Evolutionary conservation across 495 filamentous ascomycete species (phyloP), one percentile per base, ranked within the genome.

Genomic region (Jackrogersella multiformis): DNA sequence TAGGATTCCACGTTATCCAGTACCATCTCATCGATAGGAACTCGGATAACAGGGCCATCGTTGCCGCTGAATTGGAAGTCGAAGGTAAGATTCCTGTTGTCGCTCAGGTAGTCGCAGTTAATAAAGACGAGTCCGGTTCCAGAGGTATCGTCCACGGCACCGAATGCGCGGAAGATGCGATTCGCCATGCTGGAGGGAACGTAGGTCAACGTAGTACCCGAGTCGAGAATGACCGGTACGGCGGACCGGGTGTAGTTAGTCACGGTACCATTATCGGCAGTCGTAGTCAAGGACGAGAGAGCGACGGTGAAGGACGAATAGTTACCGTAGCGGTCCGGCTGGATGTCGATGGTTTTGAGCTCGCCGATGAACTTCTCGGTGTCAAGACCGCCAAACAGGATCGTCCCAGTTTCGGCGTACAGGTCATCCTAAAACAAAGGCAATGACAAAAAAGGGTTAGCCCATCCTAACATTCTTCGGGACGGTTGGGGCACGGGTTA

Each of bases 351-450:
- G 3, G 88, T 89, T 35, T 85, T 66, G 2, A 99, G 86, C 12
- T 80, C 68, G 34, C 93, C 95, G 38, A 85, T 83, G 76, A 89
- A 99, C 75, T 97, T 97, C 56, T 85, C 85, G 0, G 87, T 91
- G 73, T 99, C 90, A 28, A 97, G 85, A 28, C 94, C 96, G 39
- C 95, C 95, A 69, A 99, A 97, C 28, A 99, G 82, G 57, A 99
- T 89, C 28, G 86, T 86, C 15, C 95, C 95, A 1, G 88, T 87
- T 44, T 84, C 85, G 44, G 90, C 82, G 24, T 87, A 79, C 5
- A 81, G 72, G 66, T 84, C 82, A 73, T 86, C 69, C 73, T 75
- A 58, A 6, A n/a, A n/a, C n/a, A n/a, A n/a, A n/a, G n/a, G n/a
- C n/a, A 32, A 42, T 15, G 39, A 32, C 35, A 42, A 52, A 18